Conservation (phyloP, 495 filamentous ascomycete species). For the Xylaria nigripes region DNA sequence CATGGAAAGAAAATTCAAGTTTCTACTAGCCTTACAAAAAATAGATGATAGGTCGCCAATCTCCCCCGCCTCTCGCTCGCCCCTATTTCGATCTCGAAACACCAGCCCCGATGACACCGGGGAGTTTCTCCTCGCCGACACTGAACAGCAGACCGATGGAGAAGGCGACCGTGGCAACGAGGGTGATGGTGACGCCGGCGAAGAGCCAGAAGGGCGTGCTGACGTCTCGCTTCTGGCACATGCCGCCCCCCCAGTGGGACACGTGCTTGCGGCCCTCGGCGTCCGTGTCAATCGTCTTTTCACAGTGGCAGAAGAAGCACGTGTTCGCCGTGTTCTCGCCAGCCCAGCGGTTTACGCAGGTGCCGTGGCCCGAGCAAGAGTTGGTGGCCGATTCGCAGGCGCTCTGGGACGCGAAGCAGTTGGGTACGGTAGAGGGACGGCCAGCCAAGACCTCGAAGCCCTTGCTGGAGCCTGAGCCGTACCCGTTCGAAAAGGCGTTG, state of each 20-base stretch:
- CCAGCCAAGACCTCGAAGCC: constrained; percentile 20
- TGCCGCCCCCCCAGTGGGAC: constrained; percentile 66
- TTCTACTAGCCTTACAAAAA: background rate
- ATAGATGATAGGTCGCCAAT: background rate
- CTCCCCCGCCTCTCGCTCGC: background rate
- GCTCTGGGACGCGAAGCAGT: constrained; percentile 57
- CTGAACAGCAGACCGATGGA: constrained; percentile 67
- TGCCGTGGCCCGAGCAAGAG: constrained; percentile 69
- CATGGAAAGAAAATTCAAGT: too few species aligned
- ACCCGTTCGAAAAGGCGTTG: constrained; percentile 14
- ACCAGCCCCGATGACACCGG: constrained; percentile 80
- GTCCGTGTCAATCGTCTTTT: constrained; percentile 37
- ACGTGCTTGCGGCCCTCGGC: constrained; percentile 30
- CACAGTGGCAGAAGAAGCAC: constrained; percentile 76
- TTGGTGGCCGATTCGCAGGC: constrained; percentile 55
- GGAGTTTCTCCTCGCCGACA: constrained; percentile 71
- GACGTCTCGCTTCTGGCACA: constrained; percentile 88
- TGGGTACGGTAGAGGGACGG: constrained; percentile 27
- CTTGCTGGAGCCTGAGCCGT: constrained; percentile 14
- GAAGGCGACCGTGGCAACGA: constrained; percentile 52
- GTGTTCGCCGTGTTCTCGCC: constrained; percentile 26
- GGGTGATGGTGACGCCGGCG: constrained; percentile 55
- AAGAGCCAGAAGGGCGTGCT: constrained; percentile 83
- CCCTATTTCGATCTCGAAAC: constrained; percentile 55
- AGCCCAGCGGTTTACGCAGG: constrained; percentile 54